Evolutionary conservation across 2,329 filamentous ascomycete species (phyloP).

Genomic region (Dryadomyces quercivorus): DNA sequence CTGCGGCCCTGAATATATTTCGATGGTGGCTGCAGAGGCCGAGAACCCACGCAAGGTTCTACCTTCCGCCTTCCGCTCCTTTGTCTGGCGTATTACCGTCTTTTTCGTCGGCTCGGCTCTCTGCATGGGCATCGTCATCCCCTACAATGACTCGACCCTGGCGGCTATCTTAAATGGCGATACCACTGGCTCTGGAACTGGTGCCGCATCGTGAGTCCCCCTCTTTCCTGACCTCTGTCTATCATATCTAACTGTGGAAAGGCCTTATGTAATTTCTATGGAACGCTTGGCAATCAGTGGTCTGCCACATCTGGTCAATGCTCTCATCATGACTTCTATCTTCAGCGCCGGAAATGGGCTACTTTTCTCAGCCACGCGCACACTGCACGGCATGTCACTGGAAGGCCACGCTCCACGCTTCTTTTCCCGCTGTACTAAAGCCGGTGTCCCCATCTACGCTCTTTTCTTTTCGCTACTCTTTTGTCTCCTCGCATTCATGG

Average conservation of each 20-base stretch:
- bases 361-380: conserved; percentile 48
- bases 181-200: conserved; percentile 34
- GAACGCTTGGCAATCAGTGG: conserved; percentile 38
- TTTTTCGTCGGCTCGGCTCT: conserved; percentile 58
- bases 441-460: conserved; percentile 52
- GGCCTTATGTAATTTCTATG: conserved; percentile 43
- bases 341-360: conserved; percentile 52
- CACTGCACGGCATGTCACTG: conserved; percentile 45
- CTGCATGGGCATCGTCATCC: conserved; percentile 48
- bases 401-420: conserved; percentile 41
- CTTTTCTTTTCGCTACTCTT: conserved; percentile 47
- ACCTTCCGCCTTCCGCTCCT: conserved; percentile 51
- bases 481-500: conserved; percentile 50
- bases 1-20: conserved; percentile 48
- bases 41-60: conserved; percentile 45
- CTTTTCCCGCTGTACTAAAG: conserved; percentile 39
- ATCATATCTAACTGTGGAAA: background rate
- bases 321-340: conserved; percentile 44
- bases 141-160: conserved; percentile 45
- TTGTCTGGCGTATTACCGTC: conserved; percentile 51
- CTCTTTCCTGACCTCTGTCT: background rate
- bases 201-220: conserved; percentile 34
- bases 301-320: conserved; percentile 49
- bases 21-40: conserved; percentile 37
- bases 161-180: conserved; percentile 36